Evolutionary conservation across 73 alveolate genomes (phyloP).

Genomic region (Paramecium pentaurelia): DNA sequence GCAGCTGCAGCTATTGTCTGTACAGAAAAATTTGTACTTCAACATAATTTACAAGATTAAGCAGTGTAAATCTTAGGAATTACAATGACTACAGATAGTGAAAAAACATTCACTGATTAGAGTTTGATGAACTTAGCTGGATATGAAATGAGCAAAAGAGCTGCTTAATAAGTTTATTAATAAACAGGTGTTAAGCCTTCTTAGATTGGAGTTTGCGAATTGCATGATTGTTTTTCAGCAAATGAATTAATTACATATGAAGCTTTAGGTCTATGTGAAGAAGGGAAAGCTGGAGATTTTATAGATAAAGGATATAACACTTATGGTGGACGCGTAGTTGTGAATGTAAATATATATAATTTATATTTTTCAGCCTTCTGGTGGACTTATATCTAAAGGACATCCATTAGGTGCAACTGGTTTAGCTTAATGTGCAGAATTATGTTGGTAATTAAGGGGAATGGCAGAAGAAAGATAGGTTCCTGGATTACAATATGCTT

Average conservation of each 20-base stretch:
- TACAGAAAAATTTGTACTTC: constrained; percentile 70
- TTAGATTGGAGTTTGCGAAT: constrained; percentile 76
- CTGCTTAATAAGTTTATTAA: constrained; percentile 71
- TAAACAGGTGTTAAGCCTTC: constrained; percentile 72
- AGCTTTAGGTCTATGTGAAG: constrained; percentile 83
- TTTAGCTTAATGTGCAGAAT: constrained; percentile 85
- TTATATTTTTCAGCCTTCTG: constrained; percentile 72
- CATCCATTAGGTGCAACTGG: constrained; percentile 95
- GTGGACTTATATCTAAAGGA: constrained; percentile 88
- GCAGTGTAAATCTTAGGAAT: constrained; percentile 82
- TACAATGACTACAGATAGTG: constrained; percentile 72
- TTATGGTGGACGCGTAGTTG: constrained; percentile 83
- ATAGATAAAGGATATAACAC: constrained; percentile 78
- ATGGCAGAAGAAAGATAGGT: constrained; percentile 91
- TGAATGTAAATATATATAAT: constrained; percentile 51
- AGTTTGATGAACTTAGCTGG: constrained; percentile 80
- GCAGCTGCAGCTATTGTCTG: constrained; percentile 84
- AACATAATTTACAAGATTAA: constrained; percentile 72
- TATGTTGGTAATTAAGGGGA: constrained; percentile 87
- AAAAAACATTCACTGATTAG: constrained; percentile 66
- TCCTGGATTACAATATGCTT: constrained; percentile 76
- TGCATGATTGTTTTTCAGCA: constrained; percentile 89
- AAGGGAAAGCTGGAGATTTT: constrained; percentile 86
- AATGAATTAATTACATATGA: constrained; percentile 86
- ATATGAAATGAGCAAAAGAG: constrained; percentile 75